A percentile compares a stretch with the other conserved stretches of the same genome.
Conservation (phyloP, 2,329 filamentous ascomycete species). For the Cladosporium sp. region DNA sequence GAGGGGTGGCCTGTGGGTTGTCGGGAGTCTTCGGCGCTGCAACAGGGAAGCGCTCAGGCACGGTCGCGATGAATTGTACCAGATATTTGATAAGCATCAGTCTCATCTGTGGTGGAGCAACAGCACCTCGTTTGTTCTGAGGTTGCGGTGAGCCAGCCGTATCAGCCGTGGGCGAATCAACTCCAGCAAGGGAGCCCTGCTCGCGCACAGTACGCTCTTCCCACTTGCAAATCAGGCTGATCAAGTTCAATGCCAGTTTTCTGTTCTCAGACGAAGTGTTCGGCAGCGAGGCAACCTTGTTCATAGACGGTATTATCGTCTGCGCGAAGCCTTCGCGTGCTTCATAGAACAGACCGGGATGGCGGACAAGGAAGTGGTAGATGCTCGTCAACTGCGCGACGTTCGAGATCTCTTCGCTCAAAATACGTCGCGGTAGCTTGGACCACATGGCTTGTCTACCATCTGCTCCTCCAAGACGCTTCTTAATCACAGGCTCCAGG, state of each 20-base stretch:
- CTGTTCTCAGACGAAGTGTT: slow-evolving; percentile 89
- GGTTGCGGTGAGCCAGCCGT: slow-evolving; percentile 12
- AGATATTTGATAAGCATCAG: slow-evolving; percentile 90
- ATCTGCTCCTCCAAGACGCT: slow-evolving; percentile 73
- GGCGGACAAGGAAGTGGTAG: slow-evolving; percentile 92
- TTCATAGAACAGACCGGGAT: slow-evolving; percentile 92
- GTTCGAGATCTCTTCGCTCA: slow-evolving; percentile 93
- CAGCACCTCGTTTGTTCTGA: slow-evolving; percentile 35
- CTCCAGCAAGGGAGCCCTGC: slow-evolving; percentile 39
- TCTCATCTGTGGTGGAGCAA: slow-evolving; percentile 57
- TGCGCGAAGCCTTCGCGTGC: slow-evolving; percentile 87
- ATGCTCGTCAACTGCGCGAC: slow-evolving; percentile 95
- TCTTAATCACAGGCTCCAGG: slow-evolving; percentile 89
- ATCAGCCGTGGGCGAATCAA: slow-evolving; percentile 28
- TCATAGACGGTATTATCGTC: slow-evolving; percentile 82
- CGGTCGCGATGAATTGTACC: slow-evolving; percentile 88
- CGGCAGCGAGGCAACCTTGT: slow-evolving; percentile 81
- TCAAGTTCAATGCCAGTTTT: slow-evolving; percentile 85
- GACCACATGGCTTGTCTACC: slow-evolving; percentile 81
- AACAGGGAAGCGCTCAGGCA: slow-evolving; percentile 77
- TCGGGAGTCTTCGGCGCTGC: slow-evolving; percentile 64
- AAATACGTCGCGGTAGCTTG: slow-evolving; percentile 81
- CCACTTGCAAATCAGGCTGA: slow-evolving; percentile 89
- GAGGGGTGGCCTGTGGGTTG: slow-evolving; percentile 45
- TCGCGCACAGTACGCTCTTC: slow-evolving; percentile 78